These are phyloP conservation scores for Marasmius fiardii DNA, from an alignment of 1,284 basidiomycete species.

Conservation along the genomic window DNA sequence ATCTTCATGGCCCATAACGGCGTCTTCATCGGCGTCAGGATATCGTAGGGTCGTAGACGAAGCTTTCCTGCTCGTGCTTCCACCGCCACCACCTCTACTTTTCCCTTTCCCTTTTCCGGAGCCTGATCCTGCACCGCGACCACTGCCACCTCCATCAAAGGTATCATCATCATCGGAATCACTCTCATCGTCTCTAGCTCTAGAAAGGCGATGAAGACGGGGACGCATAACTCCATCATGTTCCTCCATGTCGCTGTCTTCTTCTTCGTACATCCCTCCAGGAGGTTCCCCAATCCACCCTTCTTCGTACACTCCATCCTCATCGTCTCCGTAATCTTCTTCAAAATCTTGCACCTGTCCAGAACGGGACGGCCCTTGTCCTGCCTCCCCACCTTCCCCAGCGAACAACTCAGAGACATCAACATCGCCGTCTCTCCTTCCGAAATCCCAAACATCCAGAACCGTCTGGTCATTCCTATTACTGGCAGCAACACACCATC, in stretches of 20 bases:
- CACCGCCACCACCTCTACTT: neutral
- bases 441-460: slow-evolving; percentile 87
- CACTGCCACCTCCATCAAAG: neutral
- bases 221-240: slow-evolving; percentile 16
- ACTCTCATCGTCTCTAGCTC: neutral
- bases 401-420: neutral
- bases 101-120: neutral
- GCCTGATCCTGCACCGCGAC: neutral
- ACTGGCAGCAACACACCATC: slow-evolving; percentile 91
- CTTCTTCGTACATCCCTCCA: slow-evolving; percentile 50
- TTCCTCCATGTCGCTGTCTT: slow-evolving; percentile 41
- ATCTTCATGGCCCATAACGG: neutral
- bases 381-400: neutral
- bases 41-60: neutral
- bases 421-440: slow-evolving; percentile 42
- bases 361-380: no score
- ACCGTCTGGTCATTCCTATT: slow-evolving; percentile 78
- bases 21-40: neutral
- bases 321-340: neutral
- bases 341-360: neutral
- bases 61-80: neutral
- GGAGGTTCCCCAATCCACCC: slow-evolving; percentile 54
- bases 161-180: neutral
- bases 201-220: neutral
- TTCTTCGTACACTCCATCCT: slow-evolving; percentile 29